A percentile compares a stretch with the other conserved stretches of the same genome.
phyloP scores from a whole-genome alignment of 2,329 filamentous ascomycete genomes.

The Fonsecaea multimorphosa region DNA sequence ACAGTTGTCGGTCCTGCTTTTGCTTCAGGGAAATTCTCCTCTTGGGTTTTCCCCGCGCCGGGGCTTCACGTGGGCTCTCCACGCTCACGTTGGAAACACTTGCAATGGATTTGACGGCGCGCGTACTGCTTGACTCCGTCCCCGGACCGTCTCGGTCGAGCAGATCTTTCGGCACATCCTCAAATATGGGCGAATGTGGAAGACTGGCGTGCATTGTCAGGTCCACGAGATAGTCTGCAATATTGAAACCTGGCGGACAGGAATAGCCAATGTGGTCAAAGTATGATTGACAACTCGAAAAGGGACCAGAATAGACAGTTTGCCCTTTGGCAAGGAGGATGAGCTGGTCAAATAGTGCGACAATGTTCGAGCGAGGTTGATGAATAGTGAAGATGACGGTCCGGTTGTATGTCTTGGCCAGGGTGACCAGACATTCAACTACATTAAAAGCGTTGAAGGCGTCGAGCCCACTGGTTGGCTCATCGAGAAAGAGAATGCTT shows the following conservation, averaged over 20 bases:
- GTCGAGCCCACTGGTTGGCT: slow-evolving; percentile 94
- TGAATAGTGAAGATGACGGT: slow-evolving; percentile 99
- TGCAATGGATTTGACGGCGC: slow-evolving; percentile 86
- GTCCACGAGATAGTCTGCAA: slow-evolving; percentile 96
- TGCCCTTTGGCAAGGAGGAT: slow-evolving; percentile 86
- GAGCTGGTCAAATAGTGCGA: slow-evolving; percentile 94
- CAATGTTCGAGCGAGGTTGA: slow-evolving; percentile 96
- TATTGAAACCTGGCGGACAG: slow-evolving; percentile 96
- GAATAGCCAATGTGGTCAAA: slow-evolving; percentile 91
- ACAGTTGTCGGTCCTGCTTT: slow-evolving; percentile 88
- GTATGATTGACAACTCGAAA: slow-evolving; percentile 85
- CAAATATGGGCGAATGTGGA: slow-evolving; percentile 60
- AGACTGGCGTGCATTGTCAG: slow-evolving; percentile 92
- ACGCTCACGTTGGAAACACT: slow-evolving; percentile 79
- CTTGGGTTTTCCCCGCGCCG: slow-evolving; percentile 69
- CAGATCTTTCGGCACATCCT: slow-evolving; percentile 64
- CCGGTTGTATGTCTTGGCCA: slow-evolving; percentile 95
- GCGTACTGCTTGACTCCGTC: slow-evolving; percentile 82
- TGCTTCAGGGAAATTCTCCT: slow-evolving; percentile 81
- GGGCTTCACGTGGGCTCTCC: slow-evolving; percentile 68
- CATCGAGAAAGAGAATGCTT: slow-evolving; percentile 94
- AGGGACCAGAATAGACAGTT: slow-evolving; percentile 92
- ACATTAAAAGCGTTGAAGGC: slow-evolving; percentile 99
- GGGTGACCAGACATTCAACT: slow-evolving; percentile 89
- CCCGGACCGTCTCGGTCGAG: slow-evolving; percentile 64